Base-by-base conservation (phyloP, 176 grass and related monocot species). In the Aegilops bicornis region DNA sequence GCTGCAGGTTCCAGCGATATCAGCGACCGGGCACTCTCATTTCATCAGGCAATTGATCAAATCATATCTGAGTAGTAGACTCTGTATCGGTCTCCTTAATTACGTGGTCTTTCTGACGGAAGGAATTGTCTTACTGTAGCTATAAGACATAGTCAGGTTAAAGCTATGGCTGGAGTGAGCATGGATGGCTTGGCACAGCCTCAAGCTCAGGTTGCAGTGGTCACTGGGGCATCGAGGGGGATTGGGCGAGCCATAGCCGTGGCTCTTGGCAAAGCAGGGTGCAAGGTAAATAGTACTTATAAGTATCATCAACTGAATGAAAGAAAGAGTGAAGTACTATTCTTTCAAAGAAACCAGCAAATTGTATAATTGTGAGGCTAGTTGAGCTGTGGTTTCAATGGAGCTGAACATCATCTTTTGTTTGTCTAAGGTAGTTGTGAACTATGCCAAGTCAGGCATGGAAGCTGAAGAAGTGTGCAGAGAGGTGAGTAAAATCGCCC, bases 391-490 rank as follows among this genome's bases (percentile, higher is more conserved):
- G 19, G 17, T 30, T 30, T 16, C 33, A n/a, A 1, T 77, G 12
- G 35, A 73, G 5, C 40, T 54, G 36, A 76, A 1, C 13, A 3
- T 87, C 7, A 14, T 42, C 1, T 24, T 78, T 79, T 27, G 14
- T 50, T 33, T 25, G 17, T 75, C 19, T 22, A 80, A 98, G 96
- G 96, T 98, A 13, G 77, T 98, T 42, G 86, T 98, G 64, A 98
- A 98, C 85, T 98, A 98, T 64, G 90, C 91, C 77, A 92, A 91
- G 79, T 98, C 93, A 62, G 78, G 88, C 33, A 94, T 85, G 66
- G 96, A 96, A 89, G 96, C 96, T 77, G 90, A 98, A 92, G 82
- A 98, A 66, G 93, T 96, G 32, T 90, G 91, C 79, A 98, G 95
- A 86, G 90, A 98, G 90, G 96, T 98, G 48, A 83, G 88, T 60